Evolutionary conservation across 31 red algal genomes (phyloP).

Genomic region (Endocladia muricata): DNA sequence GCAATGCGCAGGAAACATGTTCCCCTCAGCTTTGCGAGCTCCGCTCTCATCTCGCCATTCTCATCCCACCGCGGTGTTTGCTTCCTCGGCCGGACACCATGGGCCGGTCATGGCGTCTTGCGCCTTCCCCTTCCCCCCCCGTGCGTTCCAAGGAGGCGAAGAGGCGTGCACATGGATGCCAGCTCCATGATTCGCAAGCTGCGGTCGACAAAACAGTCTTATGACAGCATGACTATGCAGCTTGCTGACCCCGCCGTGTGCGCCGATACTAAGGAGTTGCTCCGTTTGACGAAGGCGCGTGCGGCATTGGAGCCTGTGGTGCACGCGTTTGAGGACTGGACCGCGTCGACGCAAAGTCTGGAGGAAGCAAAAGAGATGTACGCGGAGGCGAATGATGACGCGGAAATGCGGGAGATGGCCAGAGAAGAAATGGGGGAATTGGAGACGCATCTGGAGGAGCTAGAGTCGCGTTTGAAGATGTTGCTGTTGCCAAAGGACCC

Average conservation of each 20-base stretch:
- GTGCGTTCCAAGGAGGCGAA: not conserved
- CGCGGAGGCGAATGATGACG: constrained; percentile 70
- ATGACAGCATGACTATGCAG: constrained; percentile 73
- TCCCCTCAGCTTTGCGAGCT: no score
- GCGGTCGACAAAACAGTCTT: constrained; percentile 67
- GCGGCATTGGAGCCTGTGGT: constrained; percentile 90
- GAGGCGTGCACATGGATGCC: constrained; percentile 20
- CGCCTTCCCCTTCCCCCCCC: no score
- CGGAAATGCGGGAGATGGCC: constrained; percentile 85
- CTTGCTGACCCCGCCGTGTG: constrained; percentile 82
- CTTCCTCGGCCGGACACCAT: no score
- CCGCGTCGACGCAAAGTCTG: constrained; percentile 22
- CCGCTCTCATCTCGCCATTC: no score
- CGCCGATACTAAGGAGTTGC: constrained; percentile 74
- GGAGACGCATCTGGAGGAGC: constrained; percentile 50
- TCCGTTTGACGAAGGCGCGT: constrained; percentile 82
- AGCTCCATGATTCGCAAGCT: constrained; percentile 81
- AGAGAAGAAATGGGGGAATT: constrained; percentile 72
- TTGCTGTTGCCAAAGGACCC: constrained; percentile 94
- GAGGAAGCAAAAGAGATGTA: constrained; percentile 78
- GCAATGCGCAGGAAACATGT: no score
- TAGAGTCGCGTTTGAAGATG: constrained; percentile 66
- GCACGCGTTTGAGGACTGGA: constrained; percentile 80
- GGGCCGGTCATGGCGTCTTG: no score
- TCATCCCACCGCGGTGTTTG: no score